Base-by-base conservation (phyloP, 169 alveolate species). In the Eimeria praecox region DNA sequence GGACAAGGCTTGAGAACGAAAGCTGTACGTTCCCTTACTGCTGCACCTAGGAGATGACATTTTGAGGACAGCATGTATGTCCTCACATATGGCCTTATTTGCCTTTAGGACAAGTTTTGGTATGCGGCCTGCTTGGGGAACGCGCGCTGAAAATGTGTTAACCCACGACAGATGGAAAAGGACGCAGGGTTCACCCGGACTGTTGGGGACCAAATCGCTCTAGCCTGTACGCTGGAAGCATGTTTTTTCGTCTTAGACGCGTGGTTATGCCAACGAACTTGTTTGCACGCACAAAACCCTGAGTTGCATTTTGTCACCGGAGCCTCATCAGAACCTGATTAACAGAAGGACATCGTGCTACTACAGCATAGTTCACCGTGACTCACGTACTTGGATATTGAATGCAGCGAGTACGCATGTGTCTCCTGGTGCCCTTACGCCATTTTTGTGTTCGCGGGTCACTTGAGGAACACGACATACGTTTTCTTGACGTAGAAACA, bases 41-140 rank as follows among this genome's bases (percentile, higher is more conserved):
- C 73, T 27, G 40, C n/a, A 12, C 40, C 40, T 0, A 24, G 64
- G 3, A 4, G 64, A 54, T 16, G 18, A 18, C 40, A 27, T 20
- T 62, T 62, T 27, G 35, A 20, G n/a, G 73, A 62, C 73, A 62
- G 73, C 73, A 62, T 62, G 73, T 62, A 62, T 62, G 73, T n/a
- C 73, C 73, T 62, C 73, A 62, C 40, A 2, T 27, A 62, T 38
- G n/a, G 40, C 73, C 14, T 0, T 62, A 38, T 27, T 10, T 22
- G 73, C 40, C 73, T 27, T 27, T 27, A n/a, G n/a, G 38, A 6
- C n/a, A 62, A 62, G n/a, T 18, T 62, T 62, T 62, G 3, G 40
- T 18, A 24, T 6, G 73, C 38, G 16, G 14, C 16, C 10, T 62
- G 73, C 22, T 1, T 22, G 35, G 73, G 0, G 6, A 62, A 27